Conservation (phyloP, 2,329 filamentous ascomycete species). For the Fusarium sp. region DNA sequence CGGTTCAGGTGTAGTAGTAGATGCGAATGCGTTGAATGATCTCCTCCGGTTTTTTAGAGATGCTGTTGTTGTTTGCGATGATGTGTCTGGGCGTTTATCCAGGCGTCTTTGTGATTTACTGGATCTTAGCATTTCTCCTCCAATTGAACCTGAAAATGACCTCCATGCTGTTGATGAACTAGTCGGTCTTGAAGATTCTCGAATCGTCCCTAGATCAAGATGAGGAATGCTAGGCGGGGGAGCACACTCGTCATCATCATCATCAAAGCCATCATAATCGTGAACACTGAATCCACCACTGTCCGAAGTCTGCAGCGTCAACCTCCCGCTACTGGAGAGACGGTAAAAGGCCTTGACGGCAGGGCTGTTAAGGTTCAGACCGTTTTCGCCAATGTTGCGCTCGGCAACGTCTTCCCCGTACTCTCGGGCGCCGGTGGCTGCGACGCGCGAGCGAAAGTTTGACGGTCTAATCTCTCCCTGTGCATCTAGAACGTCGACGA, state of each 20-base stretch:
- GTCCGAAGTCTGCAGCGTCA: background rate
- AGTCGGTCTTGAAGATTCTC: slow-evolving; percentile 18
- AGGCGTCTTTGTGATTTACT: slow-evolving; percentile 4
- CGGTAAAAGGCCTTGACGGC: slow-evolving; percentile 52
- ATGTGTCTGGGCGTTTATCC: slow-evolving; percentile 17
- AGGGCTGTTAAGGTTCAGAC: slow-evolving; percentile 45
- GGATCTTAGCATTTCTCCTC: slow-evolving; percentile 2
- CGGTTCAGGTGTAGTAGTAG: slow-evolving; percentile 8
- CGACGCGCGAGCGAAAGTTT: slow-evolving; percentile 60
- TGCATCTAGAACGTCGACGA: slow-evolving; percentile 68
- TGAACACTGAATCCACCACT: background rate
- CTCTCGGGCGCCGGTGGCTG: slow-evolving; percentile 61
- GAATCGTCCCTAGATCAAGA: slow-evolving; percentile 13
- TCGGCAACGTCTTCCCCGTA: slow-evolving; percentile 75
- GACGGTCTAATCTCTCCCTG: slow-evolving; percentile 61
- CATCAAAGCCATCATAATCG: background rate
- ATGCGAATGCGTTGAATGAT: slow-evolving; percentile 38
- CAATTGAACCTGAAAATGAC: slow-evolving; percentile 24
- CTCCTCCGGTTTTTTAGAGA: slow-evolving; percentile 27
- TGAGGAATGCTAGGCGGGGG: slow-evolving; percentile 29
- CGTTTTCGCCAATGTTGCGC: slow-evolving; percentile 62
- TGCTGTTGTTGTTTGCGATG: slow-evolving; percentile 5
- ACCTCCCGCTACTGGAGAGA: slow-evolving; percentile 14
- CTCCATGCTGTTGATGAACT: slow-evolving; percentile 33
- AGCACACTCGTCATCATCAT: slow-evolving; percentile 29